These are phyloP conservation scores for Solanum sparsipilum DNA, from an alignment of 257 asterid genomes.

Conservation along the genomic window DNA sequence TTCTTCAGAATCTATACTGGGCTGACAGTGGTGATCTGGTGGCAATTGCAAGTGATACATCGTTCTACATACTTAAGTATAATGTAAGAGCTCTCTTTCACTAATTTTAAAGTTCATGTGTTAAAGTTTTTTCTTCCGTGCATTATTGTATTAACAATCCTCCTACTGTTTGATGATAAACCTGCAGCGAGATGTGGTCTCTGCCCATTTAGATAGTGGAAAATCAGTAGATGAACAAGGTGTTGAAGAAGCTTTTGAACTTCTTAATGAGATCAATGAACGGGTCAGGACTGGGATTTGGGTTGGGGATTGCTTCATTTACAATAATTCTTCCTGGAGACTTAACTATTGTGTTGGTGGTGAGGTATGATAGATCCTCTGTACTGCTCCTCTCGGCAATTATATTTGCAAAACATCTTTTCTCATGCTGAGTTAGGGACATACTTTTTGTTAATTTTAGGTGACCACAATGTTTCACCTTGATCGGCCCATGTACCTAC, in stretches of 20 bases:
- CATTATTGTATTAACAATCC: constrained; percentile 3
- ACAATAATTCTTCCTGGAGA: constrained; percentile 93
- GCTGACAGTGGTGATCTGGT: constrained; percentile 87
- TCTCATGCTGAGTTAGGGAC: neutral
- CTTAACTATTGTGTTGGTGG: constrained; percentile 98
- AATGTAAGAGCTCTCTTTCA: constrained; percentile 30
- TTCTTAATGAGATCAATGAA: constrained; percentile 85
- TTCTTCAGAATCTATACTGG: constrained; percentile 85
- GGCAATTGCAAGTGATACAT: constrained; percentile 77
- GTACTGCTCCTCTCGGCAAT: neutral
- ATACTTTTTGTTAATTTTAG: constrained; percentile 24
- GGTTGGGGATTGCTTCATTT: constrained; percentile 99
- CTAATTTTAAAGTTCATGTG: neutral
- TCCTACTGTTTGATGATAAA: constrained; percentile 1
- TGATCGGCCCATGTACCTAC: constrained; percentile 97
- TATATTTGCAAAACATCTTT: neutral
- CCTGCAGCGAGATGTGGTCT: constrained; percentile 88
- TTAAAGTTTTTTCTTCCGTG: neutral
- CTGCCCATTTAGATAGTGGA: constrained; percentile 88
- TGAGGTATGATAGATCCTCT: constrained; percentile 43
- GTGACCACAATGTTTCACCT: constrained; percentile 96
- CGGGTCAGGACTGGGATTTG: constrained; percentile 94
- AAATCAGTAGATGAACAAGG: constrained; percentile 88
- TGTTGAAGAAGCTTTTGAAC: constrained; percentile 97
- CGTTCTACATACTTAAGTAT: constrained; percentile 72